Conservation (phyloP, 495 filamentous ascomycete genomes). For the Choiromyces venosus region DNA sequence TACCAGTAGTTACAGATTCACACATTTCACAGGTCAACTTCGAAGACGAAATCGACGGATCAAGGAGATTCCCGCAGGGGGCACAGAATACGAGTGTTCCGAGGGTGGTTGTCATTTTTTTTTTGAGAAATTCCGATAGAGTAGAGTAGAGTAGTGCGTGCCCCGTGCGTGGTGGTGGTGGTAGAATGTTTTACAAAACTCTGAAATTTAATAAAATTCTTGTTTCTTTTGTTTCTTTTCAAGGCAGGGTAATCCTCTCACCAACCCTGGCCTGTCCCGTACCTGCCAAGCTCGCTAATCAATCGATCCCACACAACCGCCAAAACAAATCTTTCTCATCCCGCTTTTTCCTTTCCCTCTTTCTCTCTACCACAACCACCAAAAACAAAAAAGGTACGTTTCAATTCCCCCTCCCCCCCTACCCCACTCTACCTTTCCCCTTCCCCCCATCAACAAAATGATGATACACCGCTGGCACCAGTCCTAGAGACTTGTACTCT, state of each 20-base stretch:
- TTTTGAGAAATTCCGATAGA: not conserved
- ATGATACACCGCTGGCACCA: constrained; percentile 42
- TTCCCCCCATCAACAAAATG: constrained; percentile 17
- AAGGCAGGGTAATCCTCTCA: not conserved
- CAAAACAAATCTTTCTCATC: not conserved
- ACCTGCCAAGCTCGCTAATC: not conserved
- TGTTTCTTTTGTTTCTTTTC: too few species aligned
- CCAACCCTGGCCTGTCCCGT: not conserved
- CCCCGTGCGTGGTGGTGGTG: not conserved
- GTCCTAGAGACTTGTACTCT: constrained; percentile 43
- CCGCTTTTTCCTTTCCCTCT: not conserved
- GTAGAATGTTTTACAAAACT: not conserved
- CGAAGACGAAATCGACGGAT: constrained; percentile 65
- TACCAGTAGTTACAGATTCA: constrained; percentile 76
- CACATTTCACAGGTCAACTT: constrained; percentile 80
- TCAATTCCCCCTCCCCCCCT: not conserved
- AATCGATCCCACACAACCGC: too few species aligned
- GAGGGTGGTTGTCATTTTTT: constrained; percentile 76
- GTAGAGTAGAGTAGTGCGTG: too few species aligned
- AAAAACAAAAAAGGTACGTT: not conserved
- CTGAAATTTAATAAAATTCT: not conserved
- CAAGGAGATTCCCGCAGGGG: constrained; percentile 86
- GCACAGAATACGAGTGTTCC: constrained; percentile 91
- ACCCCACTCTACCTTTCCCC: not conserved
- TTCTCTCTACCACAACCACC: not conserved